Evolutionary conservation across 2,329 filamentous ascomycete genomes (phyloP).

Genomic region (Botrytis porri): DNA sequence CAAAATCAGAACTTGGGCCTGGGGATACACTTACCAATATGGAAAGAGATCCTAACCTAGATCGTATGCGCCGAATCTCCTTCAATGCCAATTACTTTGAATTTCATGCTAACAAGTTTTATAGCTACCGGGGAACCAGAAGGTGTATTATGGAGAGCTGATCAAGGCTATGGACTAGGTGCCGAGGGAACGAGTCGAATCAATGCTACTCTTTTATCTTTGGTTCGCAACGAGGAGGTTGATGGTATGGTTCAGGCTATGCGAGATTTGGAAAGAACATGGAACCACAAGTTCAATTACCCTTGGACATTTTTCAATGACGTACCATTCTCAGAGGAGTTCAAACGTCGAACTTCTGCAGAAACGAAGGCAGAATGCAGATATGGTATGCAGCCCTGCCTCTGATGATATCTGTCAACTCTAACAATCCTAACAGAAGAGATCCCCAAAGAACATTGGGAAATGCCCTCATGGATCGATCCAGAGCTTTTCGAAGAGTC

Average conservation of each 20-base stretch:
- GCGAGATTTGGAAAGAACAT: conserved; percentile 86
- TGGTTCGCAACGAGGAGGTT: conserved; percentile 91
- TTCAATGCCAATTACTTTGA: not conserved
- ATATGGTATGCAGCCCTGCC: conserved; percentile 59
- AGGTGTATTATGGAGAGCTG: conserved; percentile 69
- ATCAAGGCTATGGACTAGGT: conserved; percentile 74
- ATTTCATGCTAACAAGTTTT: conserved; percentile 20
- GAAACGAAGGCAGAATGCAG: conserved; percentile 83
- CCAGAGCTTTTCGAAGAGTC: conserved; percentile 81
- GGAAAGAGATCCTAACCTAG: conserved; percentile 78
- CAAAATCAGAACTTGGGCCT: conserved; percentile 43
- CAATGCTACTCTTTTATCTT: conserved; percentile 85
- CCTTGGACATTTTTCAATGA: conserved; percentile 99
- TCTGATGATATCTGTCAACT: conserved; percentile 25
- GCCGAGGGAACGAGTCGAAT: conserved; percentile 76
- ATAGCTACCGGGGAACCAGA: conserved; percentile 80
- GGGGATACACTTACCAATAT: conserved; percentile 55
- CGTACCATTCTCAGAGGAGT: conserved; percentile 86
- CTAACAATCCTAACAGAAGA: conserved; percentile 54
- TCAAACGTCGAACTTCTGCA: conserved; percentile 76
- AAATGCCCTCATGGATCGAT: conserved; percentile 88
- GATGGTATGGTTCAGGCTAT: conserved; percentile 83
- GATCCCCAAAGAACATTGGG: conserved; percentile 95
- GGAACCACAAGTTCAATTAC: conserved; percentile 99
- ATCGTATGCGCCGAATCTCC: conserved; percentile 60